Evolutionary conservation across 169 alveolate species (phyloP).

Genomic region (Pseudocohnilembus persalinus): DNA sequence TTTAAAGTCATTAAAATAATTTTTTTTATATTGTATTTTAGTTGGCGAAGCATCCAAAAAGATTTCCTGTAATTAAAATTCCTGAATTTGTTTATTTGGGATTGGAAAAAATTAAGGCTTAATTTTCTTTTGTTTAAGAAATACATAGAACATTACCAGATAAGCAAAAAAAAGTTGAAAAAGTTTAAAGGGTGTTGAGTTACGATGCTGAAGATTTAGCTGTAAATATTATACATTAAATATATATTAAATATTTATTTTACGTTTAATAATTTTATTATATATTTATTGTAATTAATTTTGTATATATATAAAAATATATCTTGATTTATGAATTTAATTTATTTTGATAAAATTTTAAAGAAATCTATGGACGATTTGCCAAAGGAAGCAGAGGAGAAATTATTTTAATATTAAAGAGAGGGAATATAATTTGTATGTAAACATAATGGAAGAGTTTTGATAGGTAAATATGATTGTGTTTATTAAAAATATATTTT

Average conservation of each 20-base stretch:
- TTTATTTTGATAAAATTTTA: no score
- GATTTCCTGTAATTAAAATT: neutral
- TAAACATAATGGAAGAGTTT: constrained; percentile 90
- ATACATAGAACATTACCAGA: neutral
- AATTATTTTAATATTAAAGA: constrained; percentile 85
- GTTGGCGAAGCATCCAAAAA: neutral
- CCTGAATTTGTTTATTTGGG: neutral
- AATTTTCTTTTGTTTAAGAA: neutral
- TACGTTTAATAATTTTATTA: no score
- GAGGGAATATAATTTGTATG: constrained; percentile 95
- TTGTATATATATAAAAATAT: no score
- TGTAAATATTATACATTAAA: neutral
- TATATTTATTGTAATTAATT: no score
- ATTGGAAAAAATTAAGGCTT: neutral
- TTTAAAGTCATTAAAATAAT: no score
- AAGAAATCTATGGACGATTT: constrained; percentile 30
- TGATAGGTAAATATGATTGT: constrained; percentile 95
- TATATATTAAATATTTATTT: no score
- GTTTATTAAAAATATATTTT: no score
- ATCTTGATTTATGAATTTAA: no score
- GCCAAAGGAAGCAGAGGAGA: constrained; percentile 48
- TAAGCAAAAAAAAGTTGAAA: neutral
- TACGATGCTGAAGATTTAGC: neutral
- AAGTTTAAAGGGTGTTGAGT: neutral
- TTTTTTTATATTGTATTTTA: no score